Evolutionary conservation across 2,329 filamentous ascomycete genomes (phyloP).

Genomic region (Diaporthe longicolla): DNA sequence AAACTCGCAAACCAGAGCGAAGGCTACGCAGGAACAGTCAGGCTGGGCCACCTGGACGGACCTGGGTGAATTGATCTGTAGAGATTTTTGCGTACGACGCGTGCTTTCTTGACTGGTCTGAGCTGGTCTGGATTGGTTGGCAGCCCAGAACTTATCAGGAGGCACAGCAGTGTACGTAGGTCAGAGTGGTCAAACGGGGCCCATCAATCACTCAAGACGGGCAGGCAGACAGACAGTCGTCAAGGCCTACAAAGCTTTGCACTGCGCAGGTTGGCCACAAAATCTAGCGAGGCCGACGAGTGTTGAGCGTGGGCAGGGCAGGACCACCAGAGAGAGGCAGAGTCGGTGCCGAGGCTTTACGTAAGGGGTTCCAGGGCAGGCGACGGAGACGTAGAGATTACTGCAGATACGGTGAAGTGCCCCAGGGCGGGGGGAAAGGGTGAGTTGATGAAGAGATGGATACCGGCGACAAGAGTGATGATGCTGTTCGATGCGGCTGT

Average conservation of each 20-base stretch:
- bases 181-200: conserved; percentile 31
- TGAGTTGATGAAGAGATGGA: conserved; percentile 30
- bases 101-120: conserved; percentile 7
- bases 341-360: conserved; percentile 30
- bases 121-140: neutral
- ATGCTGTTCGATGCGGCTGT: conserved; percentile 28
- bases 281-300: conserved; percentile 25
- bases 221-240: conserved; percentile 21
- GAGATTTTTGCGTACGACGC: conserved; percentile 14
- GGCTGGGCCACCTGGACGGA: conserved; percentile 25
- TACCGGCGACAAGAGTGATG: conserved; percentile 18
- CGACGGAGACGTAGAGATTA: conserved; percentile 38
- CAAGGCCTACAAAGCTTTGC: conserved; percentile 37
- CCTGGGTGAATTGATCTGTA: conserved; percentile 20
- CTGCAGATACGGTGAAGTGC: conserved; percentile 32
- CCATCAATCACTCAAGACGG: conserved; percentile 31
- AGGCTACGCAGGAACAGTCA: conserved; percentile 41
- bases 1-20: conserved; percentile 30
- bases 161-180: conserved; percentile 30
- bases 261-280: conserved; percentile 31
- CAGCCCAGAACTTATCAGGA: conserved; percentile 15
- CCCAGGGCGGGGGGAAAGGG: conserved; percentile 6
- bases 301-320: conserved; percentile 23
- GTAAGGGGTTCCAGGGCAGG: conserved; percentile 17
- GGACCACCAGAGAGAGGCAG: conserved; percentile 16